Evolutionary conservation across 177 flowering plant genomes (phyloP).

Genomic region (Tripterygium wilfordii): DNA sequence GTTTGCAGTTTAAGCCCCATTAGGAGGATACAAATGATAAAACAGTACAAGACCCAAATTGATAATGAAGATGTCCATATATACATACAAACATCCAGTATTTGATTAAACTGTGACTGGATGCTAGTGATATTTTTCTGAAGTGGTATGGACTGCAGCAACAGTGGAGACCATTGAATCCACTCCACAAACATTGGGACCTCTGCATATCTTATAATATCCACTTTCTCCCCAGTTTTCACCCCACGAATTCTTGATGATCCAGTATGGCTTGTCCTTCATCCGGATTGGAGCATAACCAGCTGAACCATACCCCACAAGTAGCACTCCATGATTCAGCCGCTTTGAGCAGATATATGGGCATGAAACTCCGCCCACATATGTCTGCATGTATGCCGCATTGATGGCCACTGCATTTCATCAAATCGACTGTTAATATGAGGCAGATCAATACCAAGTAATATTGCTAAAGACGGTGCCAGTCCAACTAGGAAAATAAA

Average conservation of each 20-base stretch:
- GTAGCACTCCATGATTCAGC: conserved; percentile 60
- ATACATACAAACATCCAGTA: too few species aligned
- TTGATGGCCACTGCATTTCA: conserved; percentile 66
- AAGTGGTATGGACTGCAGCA: conserved; percentile 29
- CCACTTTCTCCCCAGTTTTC: conserved; percentile 49
- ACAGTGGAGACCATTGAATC: conserved; percentile 52
- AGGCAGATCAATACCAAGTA: too few species aligned
- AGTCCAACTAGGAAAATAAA: too few species aligned
- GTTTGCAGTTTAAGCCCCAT: too few species aligned
- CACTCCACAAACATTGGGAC: conserved; percentile 46
- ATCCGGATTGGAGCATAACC: conserved; percentile 37
- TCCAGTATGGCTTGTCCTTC: conserved; percentile 49
- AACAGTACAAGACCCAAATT: too few species aligned
- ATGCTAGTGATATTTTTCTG: too few species aligned
- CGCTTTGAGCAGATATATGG: conserved; percentile 59
- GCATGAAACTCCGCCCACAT: conserved; percentile 68
- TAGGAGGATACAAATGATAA: too few species aligned
- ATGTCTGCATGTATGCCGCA: conserved; percentile 70
- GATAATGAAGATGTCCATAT: too few species aligned
- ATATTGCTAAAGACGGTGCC: too few species aligned
- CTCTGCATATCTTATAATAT: conserved; percentile 51
- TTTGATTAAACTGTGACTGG: too few species aligned
- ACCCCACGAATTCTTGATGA: conserved; percentile 55
- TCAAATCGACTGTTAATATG: not conserved
- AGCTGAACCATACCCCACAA: conserved; percentile 61